Evolutionary conservation across 73 alveolate species (phyloP).

Genomic region (Uronychia setigera): DNA sequence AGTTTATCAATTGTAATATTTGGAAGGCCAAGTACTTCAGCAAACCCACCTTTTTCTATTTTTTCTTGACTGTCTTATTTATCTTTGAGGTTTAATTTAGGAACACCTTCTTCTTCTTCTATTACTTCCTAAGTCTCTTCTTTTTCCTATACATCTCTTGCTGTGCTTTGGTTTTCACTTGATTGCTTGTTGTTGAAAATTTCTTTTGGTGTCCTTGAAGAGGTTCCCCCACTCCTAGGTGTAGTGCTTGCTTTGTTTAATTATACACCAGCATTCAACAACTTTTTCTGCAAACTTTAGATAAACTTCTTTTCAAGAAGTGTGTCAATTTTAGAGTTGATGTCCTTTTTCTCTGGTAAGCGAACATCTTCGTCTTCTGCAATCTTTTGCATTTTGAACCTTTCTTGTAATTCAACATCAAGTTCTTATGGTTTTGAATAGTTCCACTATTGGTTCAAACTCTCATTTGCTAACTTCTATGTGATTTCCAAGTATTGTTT

Average conservation of each 20-base stretch:
- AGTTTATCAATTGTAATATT: constrained; percentile 66
- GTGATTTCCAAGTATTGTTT: constrained; percentile 53
- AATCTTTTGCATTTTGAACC: constrained; percentile 1
- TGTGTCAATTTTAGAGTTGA: neutral
- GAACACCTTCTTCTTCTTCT: neutral
- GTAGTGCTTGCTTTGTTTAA: neutral
- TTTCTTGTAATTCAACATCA: constrained; percentile 21
- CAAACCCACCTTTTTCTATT: constrained; percentile 54
- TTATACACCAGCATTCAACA: neutral
- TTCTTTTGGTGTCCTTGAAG: neutral
- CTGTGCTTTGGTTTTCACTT: neutral
- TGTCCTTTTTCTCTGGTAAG: constrained; percentile 26
- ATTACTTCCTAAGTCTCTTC: neutral
- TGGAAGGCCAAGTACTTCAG: constrained; percentile 68
- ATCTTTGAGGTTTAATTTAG: no score
- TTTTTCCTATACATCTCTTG: neutral
- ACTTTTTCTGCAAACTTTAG: neutral
- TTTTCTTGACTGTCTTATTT: no score
- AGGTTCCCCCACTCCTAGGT: neutral
- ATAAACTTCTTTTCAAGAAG: constrained; percentile 5
- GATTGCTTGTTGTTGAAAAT: neutral
- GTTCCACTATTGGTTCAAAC: constrained; percentile 60
- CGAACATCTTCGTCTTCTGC: neutral
- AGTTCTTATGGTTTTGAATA: constrained; percentile 50
- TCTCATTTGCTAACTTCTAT: constrained; percentile 37